phyloP scores from a whole-genome alignment of 1,139 yeast species.

The Sugiyamaella castrensis region DNA sequence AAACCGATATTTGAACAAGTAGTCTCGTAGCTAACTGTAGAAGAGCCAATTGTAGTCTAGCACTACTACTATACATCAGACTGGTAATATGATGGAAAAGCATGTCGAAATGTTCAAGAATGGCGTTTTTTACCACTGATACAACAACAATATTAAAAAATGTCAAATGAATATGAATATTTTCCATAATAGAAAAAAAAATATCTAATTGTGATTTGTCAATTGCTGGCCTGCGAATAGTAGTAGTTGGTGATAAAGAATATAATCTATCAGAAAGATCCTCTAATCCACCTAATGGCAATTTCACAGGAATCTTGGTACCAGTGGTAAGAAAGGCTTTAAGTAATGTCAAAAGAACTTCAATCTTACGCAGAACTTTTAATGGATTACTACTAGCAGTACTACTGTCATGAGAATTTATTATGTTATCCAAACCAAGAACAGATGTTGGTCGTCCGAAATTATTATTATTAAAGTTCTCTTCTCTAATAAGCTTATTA shows the following conservation, averaged over 20 bases:
- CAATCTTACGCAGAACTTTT: constrained; percentile 17
- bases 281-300: constrained; percentile 32
- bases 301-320: constrained; percentile 29
- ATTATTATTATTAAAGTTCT: constrained; percentile 11
- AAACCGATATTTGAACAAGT: constrained; percentile 16
- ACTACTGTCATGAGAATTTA: not conserved
- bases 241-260: constrained; percentile 18
- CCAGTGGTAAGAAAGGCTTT: constrained; percentile 27
- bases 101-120: constrained; percentile 29
- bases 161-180: constrained; percentile 24
- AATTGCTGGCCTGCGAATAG: constrained; percentile 14
- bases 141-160: constrained; percentile 19
- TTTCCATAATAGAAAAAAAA: constrained; percentile 24
- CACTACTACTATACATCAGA: constrained; percentile 3
- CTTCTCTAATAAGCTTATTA: constrained; percentile 25
- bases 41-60: constrained; percentile 11
- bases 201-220: constrained; percentile 23
- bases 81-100: constrained; percentile 27
- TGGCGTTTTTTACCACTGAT: constrained; percentile 23
- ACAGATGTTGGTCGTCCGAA: constrained; percentile 2
- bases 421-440: too few species aligned
- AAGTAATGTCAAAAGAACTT: constrained; percentile 26
- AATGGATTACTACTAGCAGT: not conserved
- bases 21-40: constrained; percentile 21
- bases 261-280: constrained; percentile 29